phyloP scores from a whole-genome alignment of 306 rosid species.

The Vicia faba region DNA sequence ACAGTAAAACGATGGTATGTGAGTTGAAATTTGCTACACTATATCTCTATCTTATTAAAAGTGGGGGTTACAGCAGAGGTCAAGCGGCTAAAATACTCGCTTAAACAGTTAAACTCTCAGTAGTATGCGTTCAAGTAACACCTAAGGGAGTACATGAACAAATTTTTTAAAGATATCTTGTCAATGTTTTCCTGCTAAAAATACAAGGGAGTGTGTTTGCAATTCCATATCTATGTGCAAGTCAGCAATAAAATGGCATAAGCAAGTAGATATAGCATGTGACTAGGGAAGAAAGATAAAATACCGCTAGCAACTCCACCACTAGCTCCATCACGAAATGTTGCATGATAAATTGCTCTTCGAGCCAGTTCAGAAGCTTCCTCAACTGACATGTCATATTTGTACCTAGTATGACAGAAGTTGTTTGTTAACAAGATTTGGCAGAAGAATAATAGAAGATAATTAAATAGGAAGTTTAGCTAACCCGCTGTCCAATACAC shows the following conservation, averaged over 20 bases:
- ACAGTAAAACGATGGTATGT: no score
- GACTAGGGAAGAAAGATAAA: conserved; percentile 8
- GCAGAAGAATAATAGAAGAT: background rate
- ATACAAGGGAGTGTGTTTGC: background rate
- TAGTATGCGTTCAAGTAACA: background rate
- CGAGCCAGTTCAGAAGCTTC: conserved; percentile 93
- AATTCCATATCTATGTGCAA: background rate
- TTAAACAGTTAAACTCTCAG: background rate
- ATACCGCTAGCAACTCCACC: conserved; percentile 98
- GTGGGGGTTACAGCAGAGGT: background rate
- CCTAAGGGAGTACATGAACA: background rate
- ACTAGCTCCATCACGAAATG: conserved; percentile 95
- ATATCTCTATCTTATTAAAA: background rate
- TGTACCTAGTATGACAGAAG: conserved; percentile 53
- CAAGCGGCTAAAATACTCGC: background rate
- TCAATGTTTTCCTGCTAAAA: background rate
- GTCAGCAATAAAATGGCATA: conserved; percentile 9
- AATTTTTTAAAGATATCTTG: background rate
- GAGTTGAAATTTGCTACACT: background rate
- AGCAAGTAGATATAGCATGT: conserved; percentile 19
- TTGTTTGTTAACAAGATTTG: conserved; percentile 27
- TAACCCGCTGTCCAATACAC: conserved; percentile 88
- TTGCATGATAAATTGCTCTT: conserved; percentile 90
- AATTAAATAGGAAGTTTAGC: conserved; percentile 29
- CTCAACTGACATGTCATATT: conserved; percentile 68